A percentile compares a stretch with the other conserved stretches of the same genome.
These are phyloP conservation scores for Mucor racemosus DNA, from an alignment of 371 early-diverging fungal genomes.

Conservation along the genomic window DNA sequence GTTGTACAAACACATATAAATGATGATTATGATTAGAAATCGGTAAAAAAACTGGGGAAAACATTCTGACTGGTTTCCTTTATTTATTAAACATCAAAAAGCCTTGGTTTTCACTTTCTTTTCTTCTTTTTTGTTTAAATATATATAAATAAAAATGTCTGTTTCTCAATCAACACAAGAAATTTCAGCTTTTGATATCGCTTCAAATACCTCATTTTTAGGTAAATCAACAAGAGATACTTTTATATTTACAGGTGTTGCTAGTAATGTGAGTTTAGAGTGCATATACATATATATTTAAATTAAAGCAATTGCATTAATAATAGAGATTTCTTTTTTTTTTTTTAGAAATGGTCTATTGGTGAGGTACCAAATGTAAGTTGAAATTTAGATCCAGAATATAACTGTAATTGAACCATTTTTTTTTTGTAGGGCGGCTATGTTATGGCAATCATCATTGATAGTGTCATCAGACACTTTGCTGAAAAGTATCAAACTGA, in stretches of 20 bases:
- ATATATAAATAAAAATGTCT: constrained; percentile 1
- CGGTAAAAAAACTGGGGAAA: not conserved
- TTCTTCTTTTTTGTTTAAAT: constrained; percentile 15
- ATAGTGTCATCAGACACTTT: constrained; percentile 40
- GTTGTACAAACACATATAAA: not conserved
- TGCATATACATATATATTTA: not conserved
- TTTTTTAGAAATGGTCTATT: constrained; percentile 34
- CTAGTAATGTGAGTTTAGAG: constrained; percentile 17
- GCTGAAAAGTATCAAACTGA: constrained; percentile 38
- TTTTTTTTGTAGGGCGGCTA: constrained; percentile 33
- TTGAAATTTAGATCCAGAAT: not conserved
- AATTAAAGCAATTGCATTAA: too few species aligned
- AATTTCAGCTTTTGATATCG: constrained; percentile 22
- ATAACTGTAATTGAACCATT: not conserved
- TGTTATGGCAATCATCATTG: constrained; percentile 37
- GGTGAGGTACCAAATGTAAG: constrained; percentile 51
- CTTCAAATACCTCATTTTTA: constrained; percentile 11
- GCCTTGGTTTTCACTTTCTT: not conserved
- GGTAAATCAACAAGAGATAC: constrained; percentile 12
- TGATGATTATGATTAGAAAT: constrained; percentile 12
- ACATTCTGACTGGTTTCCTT: too few species aligned
- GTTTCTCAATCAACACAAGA: not conserved
- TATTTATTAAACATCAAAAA: too few species aligned
- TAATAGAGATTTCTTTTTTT: too few species aligned
- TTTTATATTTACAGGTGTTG: constrained; percentile 13